Conservation (phyloP, 2,329 filamentous ascomycete genomes). For the Nemania serpens region DNA sequence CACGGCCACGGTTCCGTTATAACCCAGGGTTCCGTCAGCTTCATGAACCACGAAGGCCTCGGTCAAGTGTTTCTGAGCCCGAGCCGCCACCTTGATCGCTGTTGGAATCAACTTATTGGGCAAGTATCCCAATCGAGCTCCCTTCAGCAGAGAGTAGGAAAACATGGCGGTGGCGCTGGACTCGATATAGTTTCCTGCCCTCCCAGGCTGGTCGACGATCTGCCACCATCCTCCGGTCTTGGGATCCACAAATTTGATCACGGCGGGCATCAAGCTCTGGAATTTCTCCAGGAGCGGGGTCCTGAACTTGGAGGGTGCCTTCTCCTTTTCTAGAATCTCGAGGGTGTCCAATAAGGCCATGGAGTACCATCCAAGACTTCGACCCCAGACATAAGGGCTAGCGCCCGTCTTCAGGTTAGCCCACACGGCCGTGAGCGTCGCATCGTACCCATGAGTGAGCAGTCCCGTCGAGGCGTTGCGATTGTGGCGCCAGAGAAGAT, state of each 20-base stretch:
- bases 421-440: constrained; percentile 42
- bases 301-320: constrained; percentile 5
- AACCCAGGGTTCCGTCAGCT: constrained; percentile 38
- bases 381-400: constrained; percentile 45
- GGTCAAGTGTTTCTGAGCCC: constrained; percentile 35
- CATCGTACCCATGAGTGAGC: constrained; percentile 45
- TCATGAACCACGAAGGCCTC: constrained; percentile 36
- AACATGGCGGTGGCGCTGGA: constrained; percentile 45
- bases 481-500: constrained; percentile 38
- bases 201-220: constrained; percentile 38
- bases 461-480: constrained; percentile 36
- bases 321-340: constrained; percentile 34
- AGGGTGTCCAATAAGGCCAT: constrained; percentile 46
- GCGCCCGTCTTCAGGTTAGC: constrained; percentile 43
- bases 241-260: constrained; percentile 35
- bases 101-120: neutral
- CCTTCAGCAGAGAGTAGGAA: constrained; percentile 45
- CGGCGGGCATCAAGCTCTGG: constrained; percentile 31
- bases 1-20: constrained; percentile 46
- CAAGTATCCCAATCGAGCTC: constrained; percentile 43
- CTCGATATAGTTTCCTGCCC: constrained; percentile 45
- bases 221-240: constrained; percentile 46
- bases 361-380: constrained; percentile 46
- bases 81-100: constrained; percentile 24
- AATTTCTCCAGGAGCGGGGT: constrained; percentile 31